Conservation (phyloP, 305 asterid species). For the Nicotiana rustica region DNA sequence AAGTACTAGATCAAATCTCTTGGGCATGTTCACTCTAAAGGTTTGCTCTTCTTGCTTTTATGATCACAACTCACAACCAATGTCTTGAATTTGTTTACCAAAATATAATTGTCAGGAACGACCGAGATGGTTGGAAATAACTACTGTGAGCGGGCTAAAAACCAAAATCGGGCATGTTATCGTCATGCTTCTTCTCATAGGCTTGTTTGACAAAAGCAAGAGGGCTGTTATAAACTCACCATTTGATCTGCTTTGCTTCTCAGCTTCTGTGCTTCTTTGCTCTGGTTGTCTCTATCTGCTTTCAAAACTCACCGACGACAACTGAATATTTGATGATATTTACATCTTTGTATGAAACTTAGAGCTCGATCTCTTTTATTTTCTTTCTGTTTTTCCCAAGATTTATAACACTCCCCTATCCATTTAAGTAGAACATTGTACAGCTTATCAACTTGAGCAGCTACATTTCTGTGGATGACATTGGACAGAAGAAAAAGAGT, state of each 20-base stretch:
- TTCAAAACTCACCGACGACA: constrained; percentile 63
- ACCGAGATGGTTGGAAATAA: constrained; percentile 87
- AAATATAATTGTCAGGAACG: constrained; percentile 62
- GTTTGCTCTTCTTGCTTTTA: constrained; percentile 36
- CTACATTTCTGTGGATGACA: not conserved
- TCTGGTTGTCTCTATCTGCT: constrained; percentile 80
- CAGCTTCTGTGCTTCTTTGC: constrained; percentile 78
- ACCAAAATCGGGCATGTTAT: constrained; percentile 92
- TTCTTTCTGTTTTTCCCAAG: not conserved
- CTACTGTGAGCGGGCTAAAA: constrained; percentile 81
- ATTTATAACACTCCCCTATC: not conserved
- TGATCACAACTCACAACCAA: too few species aligned
- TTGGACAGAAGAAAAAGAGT: not conserved
- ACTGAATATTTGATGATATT: not conserved
- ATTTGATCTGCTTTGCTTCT: constrained; percentile 86
- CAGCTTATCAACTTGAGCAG: not conserved
- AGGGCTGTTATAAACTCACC: constrained; percentile 75
- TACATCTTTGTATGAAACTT: too few species aligned
- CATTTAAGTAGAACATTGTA: not conserved
- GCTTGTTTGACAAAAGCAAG: constrained; percentile 89
- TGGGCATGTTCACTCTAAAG: constrained; percentile 86
- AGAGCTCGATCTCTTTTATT: too few species aligned
- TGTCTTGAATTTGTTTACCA: not conserved
- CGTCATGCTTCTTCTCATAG: constrained; percentile 92
- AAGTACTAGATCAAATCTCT: constrained; percentile 65